Base-by-base conservation (phyloP, 192 early-diverging fungal genomes). In the Lobulomyces angularis region DNA sequence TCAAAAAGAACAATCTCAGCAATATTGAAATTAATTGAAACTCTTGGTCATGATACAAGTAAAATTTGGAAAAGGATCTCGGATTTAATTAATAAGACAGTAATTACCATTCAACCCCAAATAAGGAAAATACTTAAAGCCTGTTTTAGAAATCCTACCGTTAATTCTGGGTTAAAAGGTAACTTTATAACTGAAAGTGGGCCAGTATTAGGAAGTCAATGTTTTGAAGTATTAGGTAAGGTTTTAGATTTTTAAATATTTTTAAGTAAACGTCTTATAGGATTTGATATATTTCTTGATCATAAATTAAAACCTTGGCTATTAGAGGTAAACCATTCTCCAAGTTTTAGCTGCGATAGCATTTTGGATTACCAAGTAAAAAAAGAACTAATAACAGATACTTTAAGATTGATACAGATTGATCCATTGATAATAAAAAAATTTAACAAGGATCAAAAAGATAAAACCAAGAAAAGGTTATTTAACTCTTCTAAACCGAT, bases 251-350 rank as follows among this genome's bases (percentile, higher is more conserved):
- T n/a, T n/a, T n/a, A n/a, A n/a, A n/a, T n/a, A n/a, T n/a, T n/a
- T n/a, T n/a, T n/a, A n/a, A n/a, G n/a, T n/a, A n/a, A n/a, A n/a
- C n/a, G n/a, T n/a, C n/a, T n/a, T n/a, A n/a, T n/a, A n/a, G 74
- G 74, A 0, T 77, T 77, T 51, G 74, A 77, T 50, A 66, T 77
- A 12, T 58, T 77, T 27, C 43, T 77, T 27, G 74, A 77, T 50
- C 50, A 47, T 33, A 62, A 68, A 46, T 50, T 77, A 11, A 74
- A 74, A 39, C 64, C 74, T 0, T 77, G 67, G 70, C 58, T 77
- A 1, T 43, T 77, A 8, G 74, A 77, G 46, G 74, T 77, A 21
- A 77, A 77, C 35, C 70, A 74, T 27, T 73, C 69, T 1, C 74
- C 74, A 14, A 56, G 51, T 23, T 74, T 77, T 36, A 68, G 62